Evolutionary conservation across 2,329 filamentous ascomycete species (phyloP).

Genomic region (Fusarium napiforme): DNA sequence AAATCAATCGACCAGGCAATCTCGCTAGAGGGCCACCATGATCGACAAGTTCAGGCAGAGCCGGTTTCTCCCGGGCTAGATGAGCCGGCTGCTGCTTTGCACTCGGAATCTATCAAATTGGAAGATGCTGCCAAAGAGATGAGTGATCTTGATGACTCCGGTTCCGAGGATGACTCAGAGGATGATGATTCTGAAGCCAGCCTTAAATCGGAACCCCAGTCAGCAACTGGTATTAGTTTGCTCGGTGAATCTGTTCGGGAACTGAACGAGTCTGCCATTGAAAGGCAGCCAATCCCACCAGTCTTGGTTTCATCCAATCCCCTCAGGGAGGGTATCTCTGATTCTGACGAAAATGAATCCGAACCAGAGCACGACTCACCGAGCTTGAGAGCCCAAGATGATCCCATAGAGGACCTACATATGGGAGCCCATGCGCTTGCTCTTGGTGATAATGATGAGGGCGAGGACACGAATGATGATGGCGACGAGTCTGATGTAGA

Average conservation of each 20-base stretch:
- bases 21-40: background rate
- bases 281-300: background rate
- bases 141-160: background rate
- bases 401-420: background rate
- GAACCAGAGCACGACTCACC: constrained; percentile 11
- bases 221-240: background rate
- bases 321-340: background rate
- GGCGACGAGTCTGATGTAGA: background rate
- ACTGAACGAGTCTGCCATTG: background rate
- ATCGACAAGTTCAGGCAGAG: background rate
- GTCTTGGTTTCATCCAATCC: background rate
- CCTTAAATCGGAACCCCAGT: background rate
- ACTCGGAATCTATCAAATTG: background rate
- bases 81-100: background rate
- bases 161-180: constrained; percentile 10
- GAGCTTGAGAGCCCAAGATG: background rate
- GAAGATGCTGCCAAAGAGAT: background rate
- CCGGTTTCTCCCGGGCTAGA: background rate
- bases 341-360: background rate
- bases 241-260: background rate
- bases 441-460: background rate
- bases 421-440: background rate
- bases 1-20: background rate
- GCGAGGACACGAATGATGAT: background rate
- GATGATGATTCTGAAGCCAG: background rate